phyloP scores from a whole-genome alignment of 305 asterid genomes.

The Euphrasia arctica region DNA sequence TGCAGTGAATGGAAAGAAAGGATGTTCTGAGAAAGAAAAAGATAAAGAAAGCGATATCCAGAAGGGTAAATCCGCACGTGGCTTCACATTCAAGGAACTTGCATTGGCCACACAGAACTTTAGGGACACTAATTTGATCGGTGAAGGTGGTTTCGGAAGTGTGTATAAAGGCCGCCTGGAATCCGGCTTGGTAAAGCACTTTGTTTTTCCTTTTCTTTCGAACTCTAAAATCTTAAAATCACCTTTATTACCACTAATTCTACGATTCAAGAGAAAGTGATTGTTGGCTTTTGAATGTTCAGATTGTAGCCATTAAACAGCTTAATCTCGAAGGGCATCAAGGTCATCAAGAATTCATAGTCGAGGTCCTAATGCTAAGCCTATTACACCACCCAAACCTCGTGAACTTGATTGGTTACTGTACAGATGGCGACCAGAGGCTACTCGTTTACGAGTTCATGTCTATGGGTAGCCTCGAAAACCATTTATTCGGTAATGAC shows the following conservation, averaged over 20 bases:
- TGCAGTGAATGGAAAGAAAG: constrained; percentile 44
- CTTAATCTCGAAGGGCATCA: constrained; percentile 86
- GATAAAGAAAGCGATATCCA: constrained; percentile 35
- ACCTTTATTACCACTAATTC: neutral
- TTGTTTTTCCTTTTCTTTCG: constrained; percentile 8
- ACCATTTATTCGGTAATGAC: constrained; percentile 76
- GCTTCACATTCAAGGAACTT: constrained; percentile 83
- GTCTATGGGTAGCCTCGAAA: constrained; percentile 89
- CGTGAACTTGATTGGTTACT: constrained; percentile 81
- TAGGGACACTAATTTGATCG: constrained; percentile 68
- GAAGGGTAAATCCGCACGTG: constrained; percentile 53
- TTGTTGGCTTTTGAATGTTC: constrained; percentile 25
- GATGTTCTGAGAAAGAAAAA: constrained; percentile 34
- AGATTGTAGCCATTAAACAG: constrained; percentile 85
- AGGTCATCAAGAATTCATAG: constrained; percentile 89
- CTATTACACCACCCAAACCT: constrained; percentile 81
- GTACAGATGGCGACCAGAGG: constrained; percentile 89
- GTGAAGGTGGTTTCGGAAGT: constrained; percentile 94
- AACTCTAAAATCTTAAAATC: neutral
- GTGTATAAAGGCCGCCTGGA: constrained; percentile 80
- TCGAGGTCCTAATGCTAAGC: constrained; percentile 90
- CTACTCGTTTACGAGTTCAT: constrained; percentile 87
- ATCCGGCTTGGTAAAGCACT: constrained; percentile 51
- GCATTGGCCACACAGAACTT: constrained; percentile 78
- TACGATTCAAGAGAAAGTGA: constrained; percentile 28